Evolutionary conservation across 1,139 yeast genomes (phyloP), one percentile per base, ranked within the genome.

Genomic region (Magnusiomyces starmeri): DNA sequence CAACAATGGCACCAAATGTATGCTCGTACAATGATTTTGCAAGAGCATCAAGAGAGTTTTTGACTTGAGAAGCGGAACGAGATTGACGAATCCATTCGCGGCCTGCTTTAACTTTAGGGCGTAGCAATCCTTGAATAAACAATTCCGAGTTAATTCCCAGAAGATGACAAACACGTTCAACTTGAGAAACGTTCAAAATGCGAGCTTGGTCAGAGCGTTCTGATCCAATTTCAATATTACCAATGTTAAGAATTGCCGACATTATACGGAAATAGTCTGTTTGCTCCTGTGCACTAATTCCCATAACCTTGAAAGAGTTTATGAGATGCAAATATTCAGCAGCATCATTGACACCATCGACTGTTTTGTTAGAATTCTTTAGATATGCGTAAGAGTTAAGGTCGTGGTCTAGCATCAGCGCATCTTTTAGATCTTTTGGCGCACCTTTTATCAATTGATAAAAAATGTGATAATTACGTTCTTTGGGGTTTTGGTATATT

Each of bases 61-160:
- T 81, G 0, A 92, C 96, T 65, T 92, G 97, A 0, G 76, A 68
- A 0, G 96, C 84, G 49, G 83, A 82, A 61, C 86, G 80, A 24
- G 94, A 81, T 64, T 88, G 95, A 16, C 81, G 78, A 26, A 92
- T 88, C 70, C 79, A 77, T 65, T 94, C 98, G 59, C 81, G 78
- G 2, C 98, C 98, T 2, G 97, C 97, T 65, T 83, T 88, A 14
- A 90, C 96, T 61, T 81, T 83, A 4, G 97, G 97, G 43, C 80
- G 78, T 42, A 90, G 69, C 21, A 94, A 72, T 0, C 85, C 76
- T 29, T 74, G 74, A 55, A 70, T 70, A 59, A 92, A 82, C 14
- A 76, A 79, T 1, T 72, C 71, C 26, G 76, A 71, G 4, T 77
- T 67, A 32, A 92, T 77, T 0, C 95, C 95, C 43, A 92, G 73